Evolutionary conservation across 2,329 filamentous ascomycete species (phyloP).

Genomic region (Aspergillus floridensis): DNA sequence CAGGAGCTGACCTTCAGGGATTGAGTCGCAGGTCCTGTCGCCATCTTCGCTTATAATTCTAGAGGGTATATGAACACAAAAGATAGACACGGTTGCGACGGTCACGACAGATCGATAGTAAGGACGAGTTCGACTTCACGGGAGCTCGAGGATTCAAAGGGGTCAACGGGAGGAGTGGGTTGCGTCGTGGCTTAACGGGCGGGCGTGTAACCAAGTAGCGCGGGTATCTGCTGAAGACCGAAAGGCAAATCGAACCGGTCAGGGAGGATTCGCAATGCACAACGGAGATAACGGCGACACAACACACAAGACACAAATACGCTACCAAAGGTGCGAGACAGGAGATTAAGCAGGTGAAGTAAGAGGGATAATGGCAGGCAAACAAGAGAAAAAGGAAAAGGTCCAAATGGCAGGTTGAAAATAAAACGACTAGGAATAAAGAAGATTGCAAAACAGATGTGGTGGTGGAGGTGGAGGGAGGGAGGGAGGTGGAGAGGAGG

Average conservation of each 20-base stretch:
- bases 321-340: not conserved
- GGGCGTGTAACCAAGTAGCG: not conserved
- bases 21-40: slow-evolving; percentile 81
- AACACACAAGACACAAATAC: slow-evolving; percentile 2
- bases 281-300: not conserved
- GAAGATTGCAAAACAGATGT: not conserved
- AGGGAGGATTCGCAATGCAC: not conserved
- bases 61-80: slow-evolving; percentile 15
- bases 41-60: slow-evolving; percentile 48
- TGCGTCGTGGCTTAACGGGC: not conserved
- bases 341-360: not conserved
- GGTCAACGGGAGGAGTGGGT: not conserved
- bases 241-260: not conserved
- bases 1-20: slow-evolving; percentile 73
- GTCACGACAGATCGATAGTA: slow-evolving; percentile 8
- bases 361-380: slow-evolving; percentile 1
- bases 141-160: slow-evolving; percentile 1
- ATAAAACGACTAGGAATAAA: slow-evolving; percentile 5
- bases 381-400: slow-evolving; percentile 4
- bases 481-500: not conserved
- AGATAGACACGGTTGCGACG: slow-evolving; percentile 10
- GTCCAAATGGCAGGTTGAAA: not conserved
- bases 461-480: slow-evolving; percentile 5
- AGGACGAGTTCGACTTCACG: slow-evolving; percentile 12
- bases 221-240: not conserved